Evolutionary conservation across 2,329 filamentous ascomycete species (phyloP).

Genomic region (Cryphonectria nitschkei): DNA sequence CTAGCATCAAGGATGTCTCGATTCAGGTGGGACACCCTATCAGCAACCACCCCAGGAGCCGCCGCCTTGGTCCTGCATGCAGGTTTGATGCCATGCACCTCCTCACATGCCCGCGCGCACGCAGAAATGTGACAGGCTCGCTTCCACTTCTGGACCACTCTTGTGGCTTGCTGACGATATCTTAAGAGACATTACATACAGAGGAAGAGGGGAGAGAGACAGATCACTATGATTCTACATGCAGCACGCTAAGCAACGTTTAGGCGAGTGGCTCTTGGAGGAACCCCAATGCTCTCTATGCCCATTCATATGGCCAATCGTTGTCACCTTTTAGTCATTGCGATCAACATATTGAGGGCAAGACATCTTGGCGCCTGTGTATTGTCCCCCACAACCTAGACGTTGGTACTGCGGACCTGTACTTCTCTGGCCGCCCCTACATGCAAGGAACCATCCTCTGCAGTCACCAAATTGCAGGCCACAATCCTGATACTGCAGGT

Average conservation of each 20-base stretch:
- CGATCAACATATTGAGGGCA: too few species aligned
- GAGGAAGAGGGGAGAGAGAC: not conserved
- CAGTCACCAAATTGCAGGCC: not conserved
- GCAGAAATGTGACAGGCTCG: not conserved
- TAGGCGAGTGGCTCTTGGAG: not conserved
- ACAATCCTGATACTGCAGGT: not conserved
- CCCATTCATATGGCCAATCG: not conserved
- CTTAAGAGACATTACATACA: not conserved
- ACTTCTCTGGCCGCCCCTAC: not conserved
- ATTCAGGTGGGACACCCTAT: not conserved
- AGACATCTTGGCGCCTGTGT: not conserved
- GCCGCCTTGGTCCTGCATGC: constrained; percentile 1
- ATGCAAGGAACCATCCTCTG: not conserved
- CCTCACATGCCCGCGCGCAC: not conserved
- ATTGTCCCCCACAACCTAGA: not conserved
- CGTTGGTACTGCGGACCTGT: not conserved
- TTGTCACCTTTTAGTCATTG: not conserved
- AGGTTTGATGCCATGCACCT: constrained; percentile 1
- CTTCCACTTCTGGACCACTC: not conserved
- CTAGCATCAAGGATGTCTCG: not conserved
- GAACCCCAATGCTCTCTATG: not conserved
- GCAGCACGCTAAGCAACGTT: not conserved
- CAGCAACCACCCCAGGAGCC: not conserved
- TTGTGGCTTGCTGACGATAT: not conserved
- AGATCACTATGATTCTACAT: not conserved